Conservation (phyloP, 768 basidiomycete genomes). For the Cystobasidium ongulense region DNA sequence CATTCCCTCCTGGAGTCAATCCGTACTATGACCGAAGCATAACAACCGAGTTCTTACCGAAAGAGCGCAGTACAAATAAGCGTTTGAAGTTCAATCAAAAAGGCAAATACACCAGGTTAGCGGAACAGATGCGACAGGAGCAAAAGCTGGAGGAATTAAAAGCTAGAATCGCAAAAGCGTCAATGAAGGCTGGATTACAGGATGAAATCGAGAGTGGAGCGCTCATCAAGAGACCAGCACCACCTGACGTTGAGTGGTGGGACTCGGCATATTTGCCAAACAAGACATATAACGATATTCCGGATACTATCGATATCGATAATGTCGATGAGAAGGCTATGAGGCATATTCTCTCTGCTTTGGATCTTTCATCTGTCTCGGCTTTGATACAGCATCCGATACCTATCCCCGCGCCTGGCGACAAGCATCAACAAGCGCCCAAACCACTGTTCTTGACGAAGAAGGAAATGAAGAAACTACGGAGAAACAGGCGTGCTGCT, state of each 20-base stretch:
- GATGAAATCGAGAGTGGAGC: conserved; percentile 85
- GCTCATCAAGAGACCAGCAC: conserved; percentile 76
- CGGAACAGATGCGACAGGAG: conserved; percentile 50
- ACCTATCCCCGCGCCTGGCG: conserved; percentile 80
- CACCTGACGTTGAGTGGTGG: conserved; percentile 96
- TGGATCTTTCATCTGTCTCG: conserved; percentile 14
- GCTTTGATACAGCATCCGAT: conserved; percentile 85
- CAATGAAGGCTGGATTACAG: conserved; percentile 86
- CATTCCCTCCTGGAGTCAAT: conserved; percentile 35
- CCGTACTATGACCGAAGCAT: conserved; percentile 43
- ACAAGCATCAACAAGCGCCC: conserved; percentile 67
- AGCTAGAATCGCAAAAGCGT: conserved; percentile 82
- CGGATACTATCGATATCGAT: conserved; percentile 45
- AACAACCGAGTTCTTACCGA: conserved; percentile 53
- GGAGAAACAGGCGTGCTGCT: conserved; percentile 75
- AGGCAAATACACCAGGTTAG: conserved; percentile 62
- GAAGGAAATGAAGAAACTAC: conserved; percentile 89
- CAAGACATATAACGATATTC: conserved; percentile 57
- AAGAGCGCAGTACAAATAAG: conserved; percentile 52
- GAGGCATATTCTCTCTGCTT: background rate
- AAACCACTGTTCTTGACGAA: conserved; percentile 87
- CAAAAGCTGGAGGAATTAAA: conserved; percentile 81
- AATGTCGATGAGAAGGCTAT: conserved; percentile 12
- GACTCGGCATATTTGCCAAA: conserved; percentile 74
- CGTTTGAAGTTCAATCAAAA: conserved; percentile 82